phyloP scores from a whole-genome alignment of 139 green algal species.

The Chlamydomonas schloesseri region DNA sequence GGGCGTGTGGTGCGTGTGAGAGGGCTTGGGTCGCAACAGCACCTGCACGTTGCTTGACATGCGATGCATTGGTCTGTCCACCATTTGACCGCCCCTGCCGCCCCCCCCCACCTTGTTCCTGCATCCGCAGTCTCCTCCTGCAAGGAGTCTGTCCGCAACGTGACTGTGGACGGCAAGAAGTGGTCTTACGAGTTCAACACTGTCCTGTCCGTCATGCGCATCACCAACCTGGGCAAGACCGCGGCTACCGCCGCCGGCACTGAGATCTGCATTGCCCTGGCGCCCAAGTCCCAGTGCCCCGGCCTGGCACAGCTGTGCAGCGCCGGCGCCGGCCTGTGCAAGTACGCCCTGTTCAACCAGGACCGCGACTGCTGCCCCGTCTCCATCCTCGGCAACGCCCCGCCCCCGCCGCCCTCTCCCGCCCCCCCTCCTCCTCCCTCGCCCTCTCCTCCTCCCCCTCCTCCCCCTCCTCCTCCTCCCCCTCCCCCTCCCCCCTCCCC shows the following conservation, averaged over 20 bases:
- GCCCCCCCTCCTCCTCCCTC: neutral
- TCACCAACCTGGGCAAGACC: neutral
- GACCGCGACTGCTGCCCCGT: slow-evolving; percentile 42
- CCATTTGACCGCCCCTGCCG: too few species aligned
- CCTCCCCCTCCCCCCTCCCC: neutral
- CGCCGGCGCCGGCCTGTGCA: neutral
- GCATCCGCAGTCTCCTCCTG: neutral
- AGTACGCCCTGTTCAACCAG: slow-evolving; percentile 33
- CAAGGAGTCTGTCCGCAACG: slow-evolving; percentile 24
- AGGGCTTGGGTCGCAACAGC: too few species aligned
- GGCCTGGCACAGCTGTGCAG: slow-evolving; percentile 7
- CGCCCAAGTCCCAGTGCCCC: neutral
- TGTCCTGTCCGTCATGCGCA: slow-evolving; percentile 1
- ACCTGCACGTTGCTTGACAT: too few species aligned
- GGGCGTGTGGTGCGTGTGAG: too few species aligned
- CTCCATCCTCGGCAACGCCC: neutral
- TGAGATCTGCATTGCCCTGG: slow-evolving; percentile 31
- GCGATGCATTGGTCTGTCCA: too few species aligned
- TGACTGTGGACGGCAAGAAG: slow-evolving; percentile 15
- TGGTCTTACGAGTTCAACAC: slow-evolving; percentile 41
- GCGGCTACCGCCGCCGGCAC: slow-evolving; percentile 12
- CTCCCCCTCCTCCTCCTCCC: neutral
- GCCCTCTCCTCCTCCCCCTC: neutral
- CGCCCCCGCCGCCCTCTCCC: slow-evolving; percentile 4
- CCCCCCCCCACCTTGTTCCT: neutral